phyloP scores from a whole-genome alignment of 768 basidiomycete genomes.

The Suillus discolor region DNA sequence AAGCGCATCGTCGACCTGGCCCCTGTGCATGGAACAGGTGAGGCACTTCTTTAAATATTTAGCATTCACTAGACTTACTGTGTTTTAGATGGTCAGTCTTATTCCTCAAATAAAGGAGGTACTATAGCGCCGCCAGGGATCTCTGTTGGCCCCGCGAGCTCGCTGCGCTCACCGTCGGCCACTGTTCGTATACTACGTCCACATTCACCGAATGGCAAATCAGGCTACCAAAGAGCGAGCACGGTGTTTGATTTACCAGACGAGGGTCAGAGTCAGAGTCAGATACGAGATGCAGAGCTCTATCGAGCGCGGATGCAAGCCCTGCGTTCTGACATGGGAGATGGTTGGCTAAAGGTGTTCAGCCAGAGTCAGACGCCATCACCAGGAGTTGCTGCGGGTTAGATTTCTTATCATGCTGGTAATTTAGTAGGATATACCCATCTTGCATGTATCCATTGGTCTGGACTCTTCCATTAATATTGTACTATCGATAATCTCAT shows the following conservation, averaged over 20 bases:
- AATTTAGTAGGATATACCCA: conserved; percentile 6
- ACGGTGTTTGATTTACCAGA: conserved; percentile 53
- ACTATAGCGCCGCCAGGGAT: background rate
- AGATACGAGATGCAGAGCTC: conserved; percentile 61
- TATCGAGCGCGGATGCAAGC: conserved; percentile 81
- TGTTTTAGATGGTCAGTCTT: conserved; percentile 27
- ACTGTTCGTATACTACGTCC: conserved; percentile 24
- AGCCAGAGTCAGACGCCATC: conserved; percentile 55
- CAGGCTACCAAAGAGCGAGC: conserved; percentile 18
- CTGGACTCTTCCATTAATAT: conserved; percentile 2
- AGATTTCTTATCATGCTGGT: conserved; percentile 1
- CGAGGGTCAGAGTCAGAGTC: conserved; percentile 18
- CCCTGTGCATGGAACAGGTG: conserved; percentile 37
- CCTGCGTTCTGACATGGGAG: conserved; percentile 85
- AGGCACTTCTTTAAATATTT: conserved; percentile 36
- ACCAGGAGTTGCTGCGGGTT: conserved; percentile 16
- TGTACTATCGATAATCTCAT: background rate
- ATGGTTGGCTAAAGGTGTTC: conserved; percentile 85
- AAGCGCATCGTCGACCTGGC: conserved; percentile 83
- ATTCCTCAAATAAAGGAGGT: background rate
- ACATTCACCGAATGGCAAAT: conserved; percentile 13
- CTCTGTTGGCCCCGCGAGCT: background rate
- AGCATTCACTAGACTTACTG: conserved; percentile 33
- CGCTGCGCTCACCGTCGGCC: conserved; percentile 15
- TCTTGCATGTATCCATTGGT: background rate